A percentile compares a stretch with the other conserved stretches of the same genome.
Evolutionary conservation across 2,329 filamentous ascomycete genomes (phyloP).

Genomic region (Alternaria solani): DNA sequence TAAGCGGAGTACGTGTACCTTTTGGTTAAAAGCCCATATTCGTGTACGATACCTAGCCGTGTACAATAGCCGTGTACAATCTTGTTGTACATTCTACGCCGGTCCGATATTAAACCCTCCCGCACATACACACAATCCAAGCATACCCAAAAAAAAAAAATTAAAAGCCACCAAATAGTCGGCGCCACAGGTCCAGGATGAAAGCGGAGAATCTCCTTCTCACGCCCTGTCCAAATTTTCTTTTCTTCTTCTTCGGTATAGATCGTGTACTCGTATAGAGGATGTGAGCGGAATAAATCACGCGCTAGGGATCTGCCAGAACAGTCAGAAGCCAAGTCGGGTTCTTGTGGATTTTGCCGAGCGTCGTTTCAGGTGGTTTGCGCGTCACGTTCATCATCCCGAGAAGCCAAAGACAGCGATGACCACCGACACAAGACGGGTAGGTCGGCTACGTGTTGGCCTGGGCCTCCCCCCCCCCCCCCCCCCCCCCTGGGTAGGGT

Average conservation of each 20-base stretch:
- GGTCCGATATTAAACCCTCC: neutral
- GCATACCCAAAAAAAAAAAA: neutral
- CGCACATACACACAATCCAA: neutral
- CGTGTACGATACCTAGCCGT: too few relatives aligned
- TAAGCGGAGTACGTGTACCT: neutral
- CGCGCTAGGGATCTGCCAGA: neutral
- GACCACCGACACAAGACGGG: slow-evolving; percentile 9
- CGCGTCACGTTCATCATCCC: neutral
- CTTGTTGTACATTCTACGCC: neutral
- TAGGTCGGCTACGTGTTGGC: slow-evolving; percentile 5
- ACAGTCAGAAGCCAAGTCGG: slow-evolving; percentile 1
- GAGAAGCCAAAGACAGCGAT: neutral
- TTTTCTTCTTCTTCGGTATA: too few relatives aligned
- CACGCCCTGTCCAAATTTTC: too few relatives aligned
- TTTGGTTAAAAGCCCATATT: too few relatives aligned
- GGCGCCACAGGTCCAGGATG: neutral
- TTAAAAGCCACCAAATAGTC: neutral
- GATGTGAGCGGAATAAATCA: neutral
- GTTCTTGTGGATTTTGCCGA: slow-evolving; percentile 1
- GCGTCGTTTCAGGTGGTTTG: neutral
- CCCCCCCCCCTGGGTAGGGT: neutral
- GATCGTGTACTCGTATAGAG: neutral
- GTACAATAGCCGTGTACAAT: neutral
- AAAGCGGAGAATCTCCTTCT: neutral
- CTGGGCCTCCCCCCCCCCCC: neutral